phyloP scores from a whole-genome alignment of 2,329 filamentous ascomycete genomes.

The Penicillium carneum region DNA sequence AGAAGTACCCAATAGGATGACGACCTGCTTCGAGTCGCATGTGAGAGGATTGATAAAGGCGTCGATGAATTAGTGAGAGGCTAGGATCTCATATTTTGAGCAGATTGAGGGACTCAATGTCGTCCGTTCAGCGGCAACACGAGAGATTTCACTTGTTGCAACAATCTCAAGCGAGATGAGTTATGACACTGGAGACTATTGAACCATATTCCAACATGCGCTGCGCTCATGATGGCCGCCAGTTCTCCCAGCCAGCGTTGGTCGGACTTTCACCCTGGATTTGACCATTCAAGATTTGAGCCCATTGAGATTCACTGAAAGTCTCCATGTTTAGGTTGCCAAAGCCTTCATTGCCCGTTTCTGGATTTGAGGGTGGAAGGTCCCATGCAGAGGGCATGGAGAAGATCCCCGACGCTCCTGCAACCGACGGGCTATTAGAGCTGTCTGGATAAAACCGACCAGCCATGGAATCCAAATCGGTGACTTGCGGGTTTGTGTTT shows the following conservation, averaged over 20 bases:
- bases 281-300: conserved; percentile 39
- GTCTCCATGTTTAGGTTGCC: conserved; percentile 35
- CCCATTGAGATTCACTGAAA: conserved; percentile 48
- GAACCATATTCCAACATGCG: background rate
- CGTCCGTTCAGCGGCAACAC: background rate
- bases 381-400: conserved; percentile 43
- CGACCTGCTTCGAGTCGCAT: background rate
- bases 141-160: background rate
- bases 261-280: conserved; percentile 34
- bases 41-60: background rate
- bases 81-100: background rate
- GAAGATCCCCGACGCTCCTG: conserved; percentile 37
- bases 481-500: conserved; percentile 26
- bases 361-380: conserved; percentile 27
- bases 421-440: conserved; percentile 26
- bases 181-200: background rate
- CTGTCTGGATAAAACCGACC: conserved; percentile 29
- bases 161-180: background rate
- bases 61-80: background rate
- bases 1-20: background rate
- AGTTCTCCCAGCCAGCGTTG: conserved; percentile 40
- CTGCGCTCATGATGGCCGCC: conserved; percentile 31
- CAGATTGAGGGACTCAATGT: no score
- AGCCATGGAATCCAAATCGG: conserved; percentile 27
- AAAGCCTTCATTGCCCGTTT: conserved; percentile 29